A percentile compares a stretch with the other conserved stretches of the same genome.
Conservation (phyloP, 2,329 filamentous ascomycete species). For the Canariomyces notabilis region DNA sequence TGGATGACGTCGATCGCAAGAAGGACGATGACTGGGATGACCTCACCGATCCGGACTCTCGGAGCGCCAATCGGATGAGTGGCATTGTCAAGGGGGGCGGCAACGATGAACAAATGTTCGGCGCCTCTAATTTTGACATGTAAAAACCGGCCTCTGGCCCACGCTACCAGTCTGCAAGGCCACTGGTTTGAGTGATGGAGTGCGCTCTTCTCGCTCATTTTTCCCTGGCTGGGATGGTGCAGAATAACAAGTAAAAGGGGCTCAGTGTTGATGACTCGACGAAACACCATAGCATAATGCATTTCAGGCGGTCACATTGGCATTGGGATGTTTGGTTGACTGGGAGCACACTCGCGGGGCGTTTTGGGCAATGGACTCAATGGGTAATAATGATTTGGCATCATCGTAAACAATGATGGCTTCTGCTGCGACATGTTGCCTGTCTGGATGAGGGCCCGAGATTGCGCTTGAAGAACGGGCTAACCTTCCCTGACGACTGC, state of each 20-base stretch:
- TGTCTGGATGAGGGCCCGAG: not conserved
- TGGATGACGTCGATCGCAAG: constrained; percentile 48
- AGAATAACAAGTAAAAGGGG: constrained; percentile 21
- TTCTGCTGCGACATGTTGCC: constrained; percentile 1
- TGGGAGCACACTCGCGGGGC: constrained; percentile 20
- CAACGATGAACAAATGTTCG: constrained; percentile 61
- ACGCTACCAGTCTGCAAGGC: constrained; percentile 1
- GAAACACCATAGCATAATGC: constrained; percentile 25
- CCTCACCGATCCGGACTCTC: constrained; percentile 48
- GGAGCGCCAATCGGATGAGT: constrained; percentile 57
- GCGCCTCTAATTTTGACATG: constrained; percentile 58
- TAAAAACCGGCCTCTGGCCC: constrained; percentile 34
- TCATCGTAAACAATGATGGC: constrained; percentile 17
- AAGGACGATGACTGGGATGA: constrained; percentile 56
- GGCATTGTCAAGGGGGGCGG: constrained; percentile 54
- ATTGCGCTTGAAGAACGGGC: too few relatives aligned
- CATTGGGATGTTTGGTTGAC: constrained; percentile 18
- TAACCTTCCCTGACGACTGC: too few relatives aligned
- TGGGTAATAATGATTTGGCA: constrained; percentile 8
- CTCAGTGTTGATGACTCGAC: constrained; percentile 19
- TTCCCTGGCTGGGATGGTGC: constrained; percentile 13
- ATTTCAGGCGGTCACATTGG: constrained; percentile 24
- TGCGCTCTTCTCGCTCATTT: constrained; percentile 4
- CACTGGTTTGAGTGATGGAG: too few relatives aligned
- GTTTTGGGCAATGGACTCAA: constrained; percentile 17